These are phyloP conservation scores for Mycogone perniciosa DNA, from an alignment of 2,329 filamentous ascomycete genomes.

Conservation along the genomic window DNA sequence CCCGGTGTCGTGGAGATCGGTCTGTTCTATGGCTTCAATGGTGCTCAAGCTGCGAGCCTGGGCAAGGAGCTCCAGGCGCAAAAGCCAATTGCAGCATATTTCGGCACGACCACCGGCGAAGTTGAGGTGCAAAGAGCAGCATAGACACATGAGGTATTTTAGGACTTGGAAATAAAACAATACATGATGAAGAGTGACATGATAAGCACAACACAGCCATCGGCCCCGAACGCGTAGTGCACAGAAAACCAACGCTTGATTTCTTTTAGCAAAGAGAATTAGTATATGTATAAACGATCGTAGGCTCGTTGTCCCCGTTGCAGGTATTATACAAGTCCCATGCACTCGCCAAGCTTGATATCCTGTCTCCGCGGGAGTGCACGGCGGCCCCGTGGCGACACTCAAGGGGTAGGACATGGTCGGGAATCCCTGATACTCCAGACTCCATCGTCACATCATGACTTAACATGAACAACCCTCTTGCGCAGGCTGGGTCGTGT, in stretches of 20 bases:
- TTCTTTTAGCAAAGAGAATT: slow-evolving; percentile 5
- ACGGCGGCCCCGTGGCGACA: slow-evolving; percentile 2
- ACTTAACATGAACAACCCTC: slow-evolving; percentile 55
- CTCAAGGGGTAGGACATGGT: slow-evolving; percentile 4
- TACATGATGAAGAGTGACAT: not conserved
- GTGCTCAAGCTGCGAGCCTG: slow-evolving; percentile 51
- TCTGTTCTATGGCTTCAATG: slow-evolving; percentile 78
- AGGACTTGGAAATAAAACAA: not conserved
- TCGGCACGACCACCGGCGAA: slow-evolving; percentile 77
- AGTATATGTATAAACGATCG: slow-evolving; percentile 24
- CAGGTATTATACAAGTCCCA: slow-evolving; percentile 30
- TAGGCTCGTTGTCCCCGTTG: slow-evolving; percentile 27
- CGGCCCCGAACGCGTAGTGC: not conserved
- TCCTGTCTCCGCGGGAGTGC: slow-evolving; percentile 18
- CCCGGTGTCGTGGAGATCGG: slow-evolving; percentile 89
- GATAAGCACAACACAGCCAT: too few species aligned
- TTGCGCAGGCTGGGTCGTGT: slow-evolving; percentile 60
- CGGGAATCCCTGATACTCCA: not conserved
- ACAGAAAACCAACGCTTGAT: not conserved
- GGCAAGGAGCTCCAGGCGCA: slow-evolving; percentile 64
- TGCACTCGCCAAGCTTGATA: slow-evolving; percentile 28
- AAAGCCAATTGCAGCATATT: slow-evolving; percentile 91
- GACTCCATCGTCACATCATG: not conserved
- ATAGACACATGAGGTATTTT: not conserved
- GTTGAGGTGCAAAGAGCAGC: slow-evolving; percentile 32